phyloP scores from a whole-genome alignment of 306 rosid species.

The Albizia julibrissin region DNA sequence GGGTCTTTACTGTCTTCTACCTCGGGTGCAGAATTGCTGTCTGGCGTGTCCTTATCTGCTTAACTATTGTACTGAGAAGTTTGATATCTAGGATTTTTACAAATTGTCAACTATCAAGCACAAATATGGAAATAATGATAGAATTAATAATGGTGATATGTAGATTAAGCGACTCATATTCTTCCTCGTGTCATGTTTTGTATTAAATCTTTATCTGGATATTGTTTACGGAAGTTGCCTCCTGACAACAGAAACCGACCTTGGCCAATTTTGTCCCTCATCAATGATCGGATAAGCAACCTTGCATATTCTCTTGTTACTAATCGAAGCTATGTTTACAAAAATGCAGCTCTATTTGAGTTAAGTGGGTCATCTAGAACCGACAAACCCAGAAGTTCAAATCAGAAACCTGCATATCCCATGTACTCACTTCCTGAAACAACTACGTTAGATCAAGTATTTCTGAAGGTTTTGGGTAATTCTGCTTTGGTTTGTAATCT shows the following conservation, averaged over 20 bases:
- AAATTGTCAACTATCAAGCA: neutral
- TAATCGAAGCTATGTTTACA: slow-evolving; percentile 40
- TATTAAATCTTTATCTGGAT: neutral
- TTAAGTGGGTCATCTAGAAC: slow-evolving; percentile 44
- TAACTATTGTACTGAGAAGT: neutral
- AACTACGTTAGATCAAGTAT: slow-evolving; percentile 46
- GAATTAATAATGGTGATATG: neutral
- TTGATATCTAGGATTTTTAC: neutral
- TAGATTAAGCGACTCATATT: neutral
- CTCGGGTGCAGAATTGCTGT: neutral
- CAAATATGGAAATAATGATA: neutral
- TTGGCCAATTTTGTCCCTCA: slow-evolving; percentile 25
- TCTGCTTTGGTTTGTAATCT: slow-evolving; percentile 56
- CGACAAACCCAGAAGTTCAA: slow-evolving; percentile 28
- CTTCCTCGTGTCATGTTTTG: neutral
- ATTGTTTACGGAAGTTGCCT: slow-evolving; percentile 42
- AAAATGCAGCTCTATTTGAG: slow-evolving; percentile 45
- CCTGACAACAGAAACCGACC: slow-evolving; percentile 40
- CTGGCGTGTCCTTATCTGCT: neutral
- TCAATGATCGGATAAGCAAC: slow-evolving; percentile 31
- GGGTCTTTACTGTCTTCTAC: neutral
- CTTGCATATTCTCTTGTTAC: slow-evolving; percentile 33
- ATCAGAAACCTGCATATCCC: slow-evolving; percentile 37
- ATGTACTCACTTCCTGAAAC: slow-evolving; percentile 41
- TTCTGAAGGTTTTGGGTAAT: slow-evolving; percentile 55